A percentile compares a stretch with the other conserved stretches of the same genome.
Evolutionary conservation across 768 basidiomycete genomes (phyloP).

Genomic region (Mycena filopes): DNA sequence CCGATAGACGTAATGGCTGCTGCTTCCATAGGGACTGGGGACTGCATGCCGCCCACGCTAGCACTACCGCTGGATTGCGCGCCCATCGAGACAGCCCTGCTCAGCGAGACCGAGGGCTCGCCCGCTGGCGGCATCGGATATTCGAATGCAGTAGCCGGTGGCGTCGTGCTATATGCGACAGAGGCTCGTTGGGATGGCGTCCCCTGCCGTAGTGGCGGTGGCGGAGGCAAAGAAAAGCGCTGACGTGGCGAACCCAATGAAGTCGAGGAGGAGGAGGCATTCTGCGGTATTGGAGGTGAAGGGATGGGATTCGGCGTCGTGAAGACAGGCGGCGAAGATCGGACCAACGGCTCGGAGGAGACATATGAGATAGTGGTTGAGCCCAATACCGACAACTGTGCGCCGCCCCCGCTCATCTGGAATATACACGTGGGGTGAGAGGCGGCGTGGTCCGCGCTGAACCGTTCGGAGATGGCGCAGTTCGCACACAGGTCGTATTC

Average conservation of each 20-base stretch:
- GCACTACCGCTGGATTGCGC: no score
- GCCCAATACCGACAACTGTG: not conserved
- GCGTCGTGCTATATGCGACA: no score
- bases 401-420: not conserved
- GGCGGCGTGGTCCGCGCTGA: not conserved
- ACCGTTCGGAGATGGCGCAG: constrained; percentile 19
- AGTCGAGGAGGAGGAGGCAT: no score
- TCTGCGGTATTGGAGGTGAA: not conserved
- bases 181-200: no score
- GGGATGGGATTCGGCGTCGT: not conserved
- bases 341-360: not conserved
- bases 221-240: not conserved
- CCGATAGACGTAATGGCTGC: no score
- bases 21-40: no score
- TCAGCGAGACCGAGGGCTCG: no score
- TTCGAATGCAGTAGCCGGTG: no score
- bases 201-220: not conserved
- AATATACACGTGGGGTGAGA: constrained; percentile 2
- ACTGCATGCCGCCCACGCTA: no score
- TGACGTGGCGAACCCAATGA: not conserved
- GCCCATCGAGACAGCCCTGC: no score
- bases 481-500: constrained; percentile 23
- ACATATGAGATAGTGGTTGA: not conserved
- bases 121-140: no score
- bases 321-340: not conserved